Evolutionary conservation across 2,329 filamentous ascomycete species (phyloP).

Genomic region (Metarhizium robertsii): DNA sequence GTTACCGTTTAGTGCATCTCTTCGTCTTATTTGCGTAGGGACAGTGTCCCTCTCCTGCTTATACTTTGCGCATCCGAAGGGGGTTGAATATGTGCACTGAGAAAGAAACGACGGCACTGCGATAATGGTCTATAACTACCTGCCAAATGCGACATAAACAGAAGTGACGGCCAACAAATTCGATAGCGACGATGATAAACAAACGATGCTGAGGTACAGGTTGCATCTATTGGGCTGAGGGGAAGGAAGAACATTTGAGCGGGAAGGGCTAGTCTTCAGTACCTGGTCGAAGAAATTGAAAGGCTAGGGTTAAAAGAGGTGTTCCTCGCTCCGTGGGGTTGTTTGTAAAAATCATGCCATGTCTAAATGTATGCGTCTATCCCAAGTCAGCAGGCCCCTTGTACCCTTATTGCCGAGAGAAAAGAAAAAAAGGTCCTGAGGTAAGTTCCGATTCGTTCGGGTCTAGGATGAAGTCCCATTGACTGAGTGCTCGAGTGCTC

Average conservation of each 20-base stretch:
- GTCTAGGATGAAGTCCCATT: background rate
- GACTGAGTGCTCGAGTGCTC: conserved; percentile 37
- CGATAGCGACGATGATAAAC: conserved; percentile 9
- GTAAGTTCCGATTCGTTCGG: background rate
- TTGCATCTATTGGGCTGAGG: background rate
- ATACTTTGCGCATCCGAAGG: background rate
- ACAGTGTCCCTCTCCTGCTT: background rate
- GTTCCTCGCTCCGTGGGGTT: background rate
- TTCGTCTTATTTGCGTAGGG: background rate
- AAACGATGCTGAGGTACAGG: conserved; percentile 5
- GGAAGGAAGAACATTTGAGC: background rate
- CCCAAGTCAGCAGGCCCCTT: background rate
- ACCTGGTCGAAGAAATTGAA: background rate
- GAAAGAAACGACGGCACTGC: conserved; percentile 3
- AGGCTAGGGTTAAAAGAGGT: background rate
- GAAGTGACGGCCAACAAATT: conserved; percentile 7
- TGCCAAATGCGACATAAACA: conserved; percentile 5
- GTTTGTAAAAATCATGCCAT: background rate
- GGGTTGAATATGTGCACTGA: background rate
- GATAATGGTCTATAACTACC: conserved; percentile 5
- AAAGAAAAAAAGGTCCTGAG: background rate
- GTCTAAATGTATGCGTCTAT: conserved; percentile 1
- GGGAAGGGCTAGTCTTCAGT: background rate
- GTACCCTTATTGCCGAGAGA: background rate
- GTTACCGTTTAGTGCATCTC: background rate